Evolutionary conservation across 176 grass and related monocot species (phyloP), one percentile per base, ranked within the genome.

Genomic region (Tuctoria greenei): DNA sequence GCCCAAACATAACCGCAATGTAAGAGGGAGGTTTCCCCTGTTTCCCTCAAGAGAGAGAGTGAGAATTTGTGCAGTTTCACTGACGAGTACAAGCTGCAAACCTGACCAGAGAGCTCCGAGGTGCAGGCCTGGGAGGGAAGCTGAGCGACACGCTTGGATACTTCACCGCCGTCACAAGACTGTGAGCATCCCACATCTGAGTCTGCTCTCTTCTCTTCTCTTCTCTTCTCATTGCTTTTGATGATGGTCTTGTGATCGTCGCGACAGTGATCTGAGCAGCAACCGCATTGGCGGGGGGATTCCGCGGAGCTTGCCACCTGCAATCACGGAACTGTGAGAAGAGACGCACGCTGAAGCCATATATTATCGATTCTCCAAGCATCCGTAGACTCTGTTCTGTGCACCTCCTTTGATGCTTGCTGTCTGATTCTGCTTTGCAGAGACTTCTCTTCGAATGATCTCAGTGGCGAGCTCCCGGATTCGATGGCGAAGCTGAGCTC

Each of bases 61-160:
- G 49, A 51, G 49, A 17, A 51, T 51, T 57, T 57, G 9, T 57
- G 9, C 54, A 57, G 55, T 58, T 69, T 10, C 6, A 27, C 15
- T 61, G 57, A 49, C n/a, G 25, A 36, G 18, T 75, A 11, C 40
- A 16, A 28, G 58, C 10, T 74, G 12, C 41, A 16, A 41, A 74
- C 16, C 35, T 82, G 74, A 74, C 81, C 81, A 93, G 90, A 89
- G 71, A 81, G 20, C 75, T 93, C 14, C 80, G 65, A 84, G 86
- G 35, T 11, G 67, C 57, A 15, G 73, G 74, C 10, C 71, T 93
- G 57, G 73, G 64, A 60, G 90, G 86, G 25, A 54, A 81, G 74
- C 78, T 93, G 76, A 86, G 83, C 8, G 40, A 66, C 40, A 82
- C 77, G 17, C 56, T 93, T 5, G 86, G 77, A 42, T 69, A 86